Evolutionary conservation across 2,329 filamentous ascomycete genomes (phyloP).

Genomic region (Xylaria arbuscula): DNA sequence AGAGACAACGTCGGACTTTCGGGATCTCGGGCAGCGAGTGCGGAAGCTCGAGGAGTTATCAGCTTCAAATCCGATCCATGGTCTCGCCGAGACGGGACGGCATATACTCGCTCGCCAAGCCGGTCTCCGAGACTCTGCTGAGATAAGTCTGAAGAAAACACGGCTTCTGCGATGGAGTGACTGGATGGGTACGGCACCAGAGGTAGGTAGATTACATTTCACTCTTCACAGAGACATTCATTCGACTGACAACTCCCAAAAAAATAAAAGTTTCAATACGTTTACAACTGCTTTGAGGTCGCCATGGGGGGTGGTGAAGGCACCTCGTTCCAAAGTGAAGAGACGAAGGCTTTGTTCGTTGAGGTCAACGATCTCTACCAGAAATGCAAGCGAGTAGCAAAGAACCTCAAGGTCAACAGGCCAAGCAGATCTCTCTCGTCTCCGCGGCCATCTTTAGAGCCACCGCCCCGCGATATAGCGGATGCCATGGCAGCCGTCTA

Average conservation of each 20-base stretch:
- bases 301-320: conserved; percentile 40
- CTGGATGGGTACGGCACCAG: conserved; percentile 48
- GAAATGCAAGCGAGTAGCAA: conserved; percentile 52
- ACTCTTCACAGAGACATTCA: neutral
- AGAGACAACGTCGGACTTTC: conserved; percentile 34
- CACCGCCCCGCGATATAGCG: conserved; percentile 49
- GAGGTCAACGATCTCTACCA: conserved; percentile 48
- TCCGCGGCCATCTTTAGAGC: conserved; percentile 42
- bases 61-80: conserved; percentile 30
- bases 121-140: conserved; percentile 43
- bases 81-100: conserved; percentile 39
- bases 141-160: conserved; percentile 52
- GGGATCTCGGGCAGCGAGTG: conserved; percentile 39
- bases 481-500: conserved; percentile 60
- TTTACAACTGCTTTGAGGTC: conserved; percentile 48
- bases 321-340: conserved; percentile 37
- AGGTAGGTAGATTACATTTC: conserved; percentile 43
- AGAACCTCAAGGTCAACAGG: conserved; percentile 49
- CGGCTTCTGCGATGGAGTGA: conserved; percentile 51
- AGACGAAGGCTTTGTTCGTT: conserved; percentile 42
- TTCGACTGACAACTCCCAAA: conserved; percentile 26
- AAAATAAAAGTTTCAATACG: conserved; percentile 45
- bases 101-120: conserved; percentile 44
- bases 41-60: conserved; percentile 41
- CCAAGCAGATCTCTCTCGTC: conserved; percentile 49